Evolutionary conservation across 2,329 filamentous ascomycete species (phyloP).

Genomic region (Fusarium setosum): DNA sequence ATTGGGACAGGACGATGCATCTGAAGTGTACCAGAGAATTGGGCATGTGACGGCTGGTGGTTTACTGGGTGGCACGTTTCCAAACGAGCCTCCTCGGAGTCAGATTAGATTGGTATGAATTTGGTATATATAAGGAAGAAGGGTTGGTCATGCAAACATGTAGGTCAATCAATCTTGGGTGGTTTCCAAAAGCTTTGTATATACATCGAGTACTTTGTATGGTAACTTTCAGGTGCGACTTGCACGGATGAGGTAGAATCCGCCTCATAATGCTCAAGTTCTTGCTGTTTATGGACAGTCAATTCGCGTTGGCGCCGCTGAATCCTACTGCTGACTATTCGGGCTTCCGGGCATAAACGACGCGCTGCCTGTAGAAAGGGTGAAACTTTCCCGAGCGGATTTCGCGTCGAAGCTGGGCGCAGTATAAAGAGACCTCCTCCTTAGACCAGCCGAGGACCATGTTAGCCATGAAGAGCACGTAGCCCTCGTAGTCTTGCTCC

Average conservation of each 20-base stretch:
- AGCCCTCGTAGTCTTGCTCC: constrained; percentile 51
- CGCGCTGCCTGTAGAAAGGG: constrained; percentile 44
- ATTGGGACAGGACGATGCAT: not conserved
- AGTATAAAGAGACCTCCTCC: constrained; percentile 48
- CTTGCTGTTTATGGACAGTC: no score
- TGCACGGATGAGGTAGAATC: no score
- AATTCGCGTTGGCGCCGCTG: no score
- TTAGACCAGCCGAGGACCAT: constrained; percentile 51
- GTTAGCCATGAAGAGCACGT: constrained; percentile 46
- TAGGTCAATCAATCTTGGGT: no score
- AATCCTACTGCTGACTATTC: constrained; percentile 2
- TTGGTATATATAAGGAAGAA: not conserved
- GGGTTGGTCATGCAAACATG: no score
- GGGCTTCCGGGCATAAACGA: constrained; percentile 40
- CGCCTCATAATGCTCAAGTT: no score
- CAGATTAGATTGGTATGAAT: not conserved
- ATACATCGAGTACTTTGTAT: no score
- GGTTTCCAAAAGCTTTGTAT: no score
- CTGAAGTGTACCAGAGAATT: not conserved
- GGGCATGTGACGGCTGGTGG: not conserved
- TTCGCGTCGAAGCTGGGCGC: constrained; percentile 48
- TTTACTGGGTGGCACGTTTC: not conserved
- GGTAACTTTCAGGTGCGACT: no score
- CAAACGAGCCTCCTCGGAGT: not conserved
- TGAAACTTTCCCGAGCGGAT: constrained; percentile 44